These are phyloP conservation scores for Torulaspora pretoriensis DNA, from an alignment of 1,139 yeast species.

Conservation along the genomic window DNA sequence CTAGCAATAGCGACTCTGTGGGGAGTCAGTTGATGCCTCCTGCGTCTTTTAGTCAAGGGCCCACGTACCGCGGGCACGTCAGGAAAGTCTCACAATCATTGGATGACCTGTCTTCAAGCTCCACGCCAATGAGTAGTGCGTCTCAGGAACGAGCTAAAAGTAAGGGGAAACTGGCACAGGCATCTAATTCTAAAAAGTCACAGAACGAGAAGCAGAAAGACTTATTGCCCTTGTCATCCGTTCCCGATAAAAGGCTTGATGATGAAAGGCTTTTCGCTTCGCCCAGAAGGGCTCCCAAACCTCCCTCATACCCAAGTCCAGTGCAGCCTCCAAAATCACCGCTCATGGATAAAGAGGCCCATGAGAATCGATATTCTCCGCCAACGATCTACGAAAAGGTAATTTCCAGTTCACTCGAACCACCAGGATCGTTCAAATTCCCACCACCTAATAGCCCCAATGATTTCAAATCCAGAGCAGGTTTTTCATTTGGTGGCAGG, in stretches of 20 bases:
- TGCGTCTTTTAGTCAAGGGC: constrained; percentile 26
- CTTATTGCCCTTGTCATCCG: constrained; percentile 26
- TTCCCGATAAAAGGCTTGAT: constrained; percentile 12
- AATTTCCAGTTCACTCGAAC: constrained; percentile 6
- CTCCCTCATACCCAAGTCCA: constrained; percentile 50
- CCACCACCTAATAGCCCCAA: constrained; percentile 10
- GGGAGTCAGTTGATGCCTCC: constrained; percentile 33
- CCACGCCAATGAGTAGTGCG: constrained; percentile 1
- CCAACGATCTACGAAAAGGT: constrained; percentile 25
- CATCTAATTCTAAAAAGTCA: constrained; percentile 19
- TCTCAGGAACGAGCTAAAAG: constrained; percentile 1
- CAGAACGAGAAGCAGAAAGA: constrained; percentile 17
- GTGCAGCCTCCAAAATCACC: constrained; percentile 39
- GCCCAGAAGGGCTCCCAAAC: constrained; percentile 62
- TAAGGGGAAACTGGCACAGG: constrained; percentile 15
- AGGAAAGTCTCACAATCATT: constrained; percentile 51
- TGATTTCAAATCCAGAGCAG: constrained; percentile 6
- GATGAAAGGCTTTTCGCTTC: constrained; percentile 42
- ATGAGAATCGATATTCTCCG: constrained; percentile 22
- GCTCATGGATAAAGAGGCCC: constrained; percentile 10
- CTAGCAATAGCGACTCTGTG: neutral
- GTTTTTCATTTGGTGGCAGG: constrained; percentile 4
- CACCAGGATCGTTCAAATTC: constrained; percentile 8
- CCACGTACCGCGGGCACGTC: constrained; percentile 37
- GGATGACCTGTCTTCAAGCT: constrained; percentile 40